Base-by-base conservation (phyloP, 805 yeast species). In the Yarrowia bubula region DNA sequence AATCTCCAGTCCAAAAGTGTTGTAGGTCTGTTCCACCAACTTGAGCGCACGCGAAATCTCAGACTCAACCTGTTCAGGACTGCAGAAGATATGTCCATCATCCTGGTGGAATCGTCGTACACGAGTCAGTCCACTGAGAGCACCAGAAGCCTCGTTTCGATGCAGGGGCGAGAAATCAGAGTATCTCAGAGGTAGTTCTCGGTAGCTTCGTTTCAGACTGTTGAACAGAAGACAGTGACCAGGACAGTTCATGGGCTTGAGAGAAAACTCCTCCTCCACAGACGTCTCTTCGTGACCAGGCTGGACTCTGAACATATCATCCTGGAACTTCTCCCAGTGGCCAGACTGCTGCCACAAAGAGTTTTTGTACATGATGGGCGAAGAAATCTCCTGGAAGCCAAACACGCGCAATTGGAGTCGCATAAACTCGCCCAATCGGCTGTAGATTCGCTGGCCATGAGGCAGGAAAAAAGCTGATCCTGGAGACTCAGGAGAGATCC, bases 101-200 rank as follows among this genome's bases (percentile, higher is more conserved):
- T 95, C 99, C 77, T 95, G 99, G 75, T 95, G 99, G 77, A 95
- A 95, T 68, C 97, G 80, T 66, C 99, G 83, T 3, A 95, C 97
- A 65, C 99, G 81, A 0, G 98, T 95, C 41, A 95, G 79, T 0
- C 99, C 99, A 7, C 93, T 83, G 18, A 95, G 81, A 0, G 98
- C 96, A 2, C 99, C 99, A 66, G 96, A 87, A 32, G 96, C 87
- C 76, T 95, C 99, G 72, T 95, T 95, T 72, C 99, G 81, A 75
- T 95, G 99, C 66, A 95, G 78, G 1, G 96, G 90, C 28, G 96
- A 88, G 77, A 93, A 93, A 75, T 95, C 99, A 22, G 96, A 86
- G 69, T 83, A 83, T 69, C 98, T 77, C 46, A 93, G 78, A 0
- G 99, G 99, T 62, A 95, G 77, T 69, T 95, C 98, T 51, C 89